Percentiles rank a stretch among this genome's conserved stretches.
Conservation (phyloP, 345 rosid genomes). For the Lepidium aucheri region DNA sequence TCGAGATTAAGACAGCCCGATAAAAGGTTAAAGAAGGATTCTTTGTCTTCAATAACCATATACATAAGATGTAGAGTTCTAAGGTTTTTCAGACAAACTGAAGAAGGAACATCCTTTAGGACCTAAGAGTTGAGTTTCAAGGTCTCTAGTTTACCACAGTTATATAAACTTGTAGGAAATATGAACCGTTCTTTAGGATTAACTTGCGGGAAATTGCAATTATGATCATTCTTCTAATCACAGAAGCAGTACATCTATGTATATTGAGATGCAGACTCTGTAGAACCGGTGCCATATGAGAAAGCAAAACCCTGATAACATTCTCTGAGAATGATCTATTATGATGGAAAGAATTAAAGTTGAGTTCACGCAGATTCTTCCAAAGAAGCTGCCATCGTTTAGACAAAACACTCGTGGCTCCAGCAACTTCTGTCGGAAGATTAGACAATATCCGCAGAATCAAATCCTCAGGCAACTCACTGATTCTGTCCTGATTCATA, state of each 20-base stretch:
- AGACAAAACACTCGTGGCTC: slow-evolving; percentile 1
- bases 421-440: neutral
- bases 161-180: neutral
- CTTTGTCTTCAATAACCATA: neutral
- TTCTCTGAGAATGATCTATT: neutral
- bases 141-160: neutral
- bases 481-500: neutral
- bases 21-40: neutral
- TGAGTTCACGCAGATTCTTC: neutral
- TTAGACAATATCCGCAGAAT: neutral
- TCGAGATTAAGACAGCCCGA: slow-evolving; percentile 2
- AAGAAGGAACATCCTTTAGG: neutral
- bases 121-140: neutral
- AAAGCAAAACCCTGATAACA: neutral
- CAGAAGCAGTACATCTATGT: neutral
- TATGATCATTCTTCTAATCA: neutral
- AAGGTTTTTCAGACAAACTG: neutral
- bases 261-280: neutral
- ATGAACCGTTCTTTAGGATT: neutral
- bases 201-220: neutral
- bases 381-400: neutral
- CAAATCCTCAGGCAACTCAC: neutral
- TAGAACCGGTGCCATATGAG: neutral
- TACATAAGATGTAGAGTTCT: neutral
- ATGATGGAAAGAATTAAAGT: too few relatives aligned